Evolutionary conservation across 805 yeast genomes (phyloP), one percentile per base, ranked within the genome.

Genomic region (Saturnispora serradocipensis): DNA sequence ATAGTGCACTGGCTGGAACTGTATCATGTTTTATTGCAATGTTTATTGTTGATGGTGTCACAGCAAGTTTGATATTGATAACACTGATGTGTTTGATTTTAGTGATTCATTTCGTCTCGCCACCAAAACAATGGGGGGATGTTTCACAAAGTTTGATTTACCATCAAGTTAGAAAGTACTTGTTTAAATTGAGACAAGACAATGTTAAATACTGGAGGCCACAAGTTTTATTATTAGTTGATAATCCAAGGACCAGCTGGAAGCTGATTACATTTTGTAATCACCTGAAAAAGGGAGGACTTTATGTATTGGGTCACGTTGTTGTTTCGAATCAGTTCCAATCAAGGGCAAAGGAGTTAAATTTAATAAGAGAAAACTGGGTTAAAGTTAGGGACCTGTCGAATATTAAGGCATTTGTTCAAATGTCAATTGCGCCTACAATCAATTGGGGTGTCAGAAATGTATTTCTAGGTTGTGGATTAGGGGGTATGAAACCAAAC

Each of bases 191-290:
- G 43, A 78, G 88, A 53, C 88, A 88, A 60, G 96, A 93, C 61
- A 95, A 91, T 64, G 97, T 93, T 49, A 93, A 93, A 68, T 93
- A 90, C 65, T 93, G 99, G 99, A 75, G 99, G 59, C 99, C 99
- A 0, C 99, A 93, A 66, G 84, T 93, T 39, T 71, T 93, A 53
- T 68, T 93, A 30, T 70, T 93, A 34, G 91, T 90, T 40, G 98
- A 93, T 61, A 86, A 88, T 59, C 98, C 99, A 0, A 72, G 96
- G 55, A 82, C 95, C 0, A 78, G 90, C 30, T 91, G 97, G 97
- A 87, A 85, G 58, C 71, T 93, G 56, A 90, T 93, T 53, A 82
- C 85, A 13, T 93, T 93, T 61, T 93, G 99, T 69, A 93, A 93
- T 62, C 89, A 89, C 65, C 71, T 93, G 68, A 93, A 93, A 64